Evolutionary conservation across 2,329 filamentous ascomycete species (phyloP).

Genomic region (Fusarium sp.): DNA sequence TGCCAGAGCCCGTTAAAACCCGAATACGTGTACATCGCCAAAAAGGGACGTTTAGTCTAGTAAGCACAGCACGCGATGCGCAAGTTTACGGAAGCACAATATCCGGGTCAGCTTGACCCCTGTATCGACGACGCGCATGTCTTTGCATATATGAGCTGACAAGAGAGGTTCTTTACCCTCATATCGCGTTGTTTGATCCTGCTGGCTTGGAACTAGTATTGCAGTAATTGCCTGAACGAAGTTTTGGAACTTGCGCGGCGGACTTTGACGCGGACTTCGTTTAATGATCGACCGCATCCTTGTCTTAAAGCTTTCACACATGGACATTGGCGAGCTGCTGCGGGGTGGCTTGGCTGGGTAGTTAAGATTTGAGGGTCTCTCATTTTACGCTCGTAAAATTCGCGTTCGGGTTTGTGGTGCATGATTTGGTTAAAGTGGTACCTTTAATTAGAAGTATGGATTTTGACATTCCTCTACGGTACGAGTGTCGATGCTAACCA

Average conservation of each 20-base stretch:
- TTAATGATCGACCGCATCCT: slow-evolving; percentile 16
- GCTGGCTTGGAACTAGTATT: background rate
- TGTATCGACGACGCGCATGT: background rate
- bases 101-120: slow-evolving; percentile 10
- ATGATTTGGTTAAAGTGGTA: slow-evolving; percentile 7
- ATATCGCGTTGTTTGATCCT: background rate
- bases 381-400: slow-evolving; percentile 22
- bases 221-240: background rate
- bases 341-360: slow-evolving; percentile 4
- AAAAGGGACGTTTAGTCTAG: background rate
- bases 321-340: slow-evolving; percentile 1
- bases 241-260: slow-evolving; percentile 15
- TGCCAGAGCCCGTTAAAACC: background rate
- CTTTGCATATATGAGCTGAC: background rate
- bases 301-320: slow-evolving; percentile 1
- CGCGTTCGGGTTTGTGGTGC: slow-evolving; percentile 30
- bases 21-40: background rate
- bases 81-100: background rate
- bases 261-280: slow-evolving; percentile 26
- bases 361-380: slow-evolving; percentile 34
- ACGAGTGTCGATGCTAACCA: background rate
- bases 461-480: background rate
- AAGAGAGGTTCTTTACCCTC: background rate
- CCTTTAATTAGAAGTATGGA: slow-evolving; percentile 20
- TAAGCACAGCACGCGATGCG: background rate